Evolutionary conservation across 805 yeast species (phyloP), one percentile per base, ranked within the genome.

Genomic region (Grigorovia jiainica): DNA sequence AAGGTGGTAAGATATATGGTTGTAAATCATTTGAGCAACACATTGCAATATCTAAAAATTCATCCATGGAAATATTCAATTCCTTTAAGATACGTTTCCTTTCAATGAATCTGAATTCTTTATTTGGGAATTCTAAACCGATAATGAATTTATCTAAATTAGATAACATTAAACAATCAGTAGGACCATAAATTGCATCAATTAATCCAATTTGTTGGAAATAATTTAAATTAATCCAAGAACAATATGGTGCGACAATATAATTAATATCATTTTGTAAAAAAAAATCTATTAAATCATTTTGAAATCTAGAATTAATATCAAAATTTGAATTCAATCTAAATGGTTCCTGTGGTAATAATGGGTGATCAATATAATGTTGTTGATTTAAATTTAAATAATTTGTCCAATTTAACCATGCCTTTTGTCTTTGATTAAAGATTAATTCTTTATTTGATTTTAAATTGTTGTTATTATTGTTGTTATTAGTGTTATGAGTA

Each of bases 121-220:
- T 73, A 29, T 71, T 67, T 41, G 71, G 76, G 47, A 78, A 72
- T 46, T 84, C 94, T 70, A 87, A 72, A 16, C 82, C 75, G 39
- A 79, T 61, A 43, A 90, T 80, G 44, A 87, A 77, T 49, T 76
- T 81, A 43, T 85, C 92, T 21, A 82, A 71, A 19, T 74, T 72
- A 5, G 63, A 64, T 36, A 76, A 60, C 57, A 90, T 65, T 35
- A 89, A 64, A 31, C 79, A 70, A 52, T 92, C 97, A 1, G 87
- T 80, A 7, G 95, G 80, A 1, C 95, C 95, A 61, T 78, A 84
- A 30, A 89, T 76, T 5, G 82, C 78, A 58, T 89, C 87, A 39
- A 90, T 73, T 36, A 68, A 63, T 0, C 67, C 69, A 38, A 67
- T 67, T 36, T 72, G 72, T 47, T 72, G 70, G 52, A 90, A 64